Percentiles rank a stretch among this genome's conserved stretches.
Conservation (phyloP, 768 basidiomycete genomes). For the Suillus clintonianus region DNA sequence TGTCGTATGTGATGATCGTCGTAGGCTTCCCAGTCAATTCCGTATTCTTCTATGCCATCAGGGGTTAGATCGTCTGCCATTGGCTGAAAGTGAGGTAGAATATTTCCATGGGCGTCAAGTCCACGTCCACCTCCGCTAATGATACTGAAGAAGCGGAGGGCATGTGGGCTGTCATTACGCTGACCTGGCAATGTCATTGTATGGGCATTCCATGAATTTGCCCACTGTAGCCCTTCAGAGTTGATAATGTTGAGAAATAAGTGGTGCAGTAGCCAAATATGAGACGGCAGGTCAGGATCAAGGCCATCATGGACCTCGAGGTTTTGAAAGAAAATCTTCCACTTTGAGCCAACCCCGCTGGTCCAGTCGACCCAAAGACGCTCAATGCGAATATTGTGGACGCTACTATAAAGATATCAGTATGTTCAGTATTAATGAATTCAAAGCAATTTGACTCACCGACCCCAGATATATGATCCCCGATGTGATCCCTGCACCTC, state of each 20-base stretch:
- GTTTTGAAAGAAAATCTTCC: slow-evolving; percentile 50
- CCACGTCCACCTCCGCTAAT: background rate
- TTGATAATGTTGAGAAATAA: slow-evolving; percentile 39
- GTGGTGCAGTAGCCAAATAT: slow-evolving; percentile 44
- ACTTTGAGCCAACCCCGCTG: slow-evolving; percentile 33
- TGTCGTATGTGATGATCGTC: slow-evolving; percentile 3
- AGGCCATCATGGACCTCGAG: slow-evolving; percentile 40
- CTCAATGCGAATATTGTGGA: slow-evolving; percentile 44
- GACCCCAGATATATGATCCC: too few relatives aligned
- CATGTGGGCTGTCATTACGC: too few relatives aligned
- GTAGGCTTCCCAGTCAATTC: slow-evolving; percentile 26
- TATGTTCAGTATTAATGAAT: background rate
- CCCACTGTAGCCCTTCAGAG: slow-evolving; percentile 16
- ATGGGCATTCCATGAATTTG: background rate
- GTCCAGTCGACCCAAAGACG: slow-evolving; percentile 43
- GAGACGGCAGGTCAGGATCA: slow-evolving; percentile 21
- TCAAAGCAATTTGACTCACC: background rate
- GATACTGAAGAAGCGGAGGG: too few relatives aligned
- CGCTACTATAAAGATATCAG: slow-evolving; percentile 28
- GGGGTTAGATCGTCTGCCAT: too few relatives aligned
- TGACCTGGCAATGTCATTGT: too few relatives aligned
- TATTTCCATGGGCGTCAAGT: background rate
- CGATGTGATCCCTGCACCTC: too few relatives aligned
- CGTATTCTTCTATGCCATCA: slow-evolving; percentile 16
- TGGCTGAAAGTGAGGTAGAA: too few relatives aligned